These are phyloP conservation scores for Withania somnifera DNA, from an alignment of 305 asterid species.

Conservation along the genomic window DNA sequence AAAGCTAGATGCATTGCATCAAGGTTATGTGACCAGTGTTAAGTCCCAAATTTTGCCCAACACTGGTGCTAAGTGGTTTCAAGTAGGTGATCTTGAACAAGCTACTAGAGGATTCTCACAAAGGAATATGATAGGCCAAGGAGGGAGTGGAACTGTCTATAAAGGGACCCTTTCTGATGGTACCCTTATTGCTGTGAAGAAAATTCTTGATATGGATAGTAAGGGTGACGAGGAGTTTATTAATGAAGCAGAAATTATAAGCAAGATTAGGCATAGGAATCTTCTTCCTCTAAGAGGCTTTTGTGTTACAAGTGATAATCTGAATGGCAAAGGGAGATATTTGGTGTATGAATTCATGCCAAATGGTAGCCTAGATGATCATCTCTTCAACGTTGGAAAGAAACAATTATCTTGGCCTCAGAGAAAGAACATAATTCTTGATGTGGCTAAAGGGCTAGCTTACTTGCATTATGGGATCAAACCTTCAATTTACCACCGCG, in stretches of 20 bases:
- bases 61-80: constrained; percentile 47
- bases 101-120: constrained; percentile 48
- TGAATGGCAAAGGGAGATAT: constrained; percentile 36
- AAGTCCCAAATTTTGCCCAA: constrained; percentile 33
- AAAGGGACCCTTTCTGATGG: constrained; percentile 43
- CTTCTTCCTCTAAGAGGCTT: constrained; percentile 47
- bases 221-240: constrained; percentile 43
- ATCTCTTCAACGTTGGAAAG: constrained; percentile 18
- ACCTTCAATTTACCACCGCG: constrained; percentile 50
- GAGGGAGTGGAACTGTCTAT: constrained; percentile 44
- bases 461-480: constrained; percentile 54
- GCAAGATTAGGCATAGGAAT: constrained; percentile 53
- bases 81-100: constrained; percentile 28
- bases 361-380: constrained; percentile 40
- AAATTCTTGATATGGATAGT: constrained; percentile 30
- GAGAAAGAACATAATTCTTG: constrained; percentile 48
- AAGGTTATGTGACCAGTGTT: constrained; percentile 28
- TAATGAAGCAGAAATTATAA: constrained; percentile 47
- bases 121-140: constrained; percentile 45
- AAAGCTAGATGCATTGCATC: constrained; percentile 23
- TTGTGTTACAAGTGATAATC: constrained; percentile 37
- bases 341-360: constrained; percentile 52
- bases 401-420: constrained; percentile 41
- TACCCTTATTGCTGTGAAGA: constrained; percentile 40
- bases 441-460: constrained; percentile 52